These are phyloP conservation scores for Kodamaea ohmeri DNA, from an alignment of 1,139 yeast genomes.

Conservation along the genomic window DNA sequence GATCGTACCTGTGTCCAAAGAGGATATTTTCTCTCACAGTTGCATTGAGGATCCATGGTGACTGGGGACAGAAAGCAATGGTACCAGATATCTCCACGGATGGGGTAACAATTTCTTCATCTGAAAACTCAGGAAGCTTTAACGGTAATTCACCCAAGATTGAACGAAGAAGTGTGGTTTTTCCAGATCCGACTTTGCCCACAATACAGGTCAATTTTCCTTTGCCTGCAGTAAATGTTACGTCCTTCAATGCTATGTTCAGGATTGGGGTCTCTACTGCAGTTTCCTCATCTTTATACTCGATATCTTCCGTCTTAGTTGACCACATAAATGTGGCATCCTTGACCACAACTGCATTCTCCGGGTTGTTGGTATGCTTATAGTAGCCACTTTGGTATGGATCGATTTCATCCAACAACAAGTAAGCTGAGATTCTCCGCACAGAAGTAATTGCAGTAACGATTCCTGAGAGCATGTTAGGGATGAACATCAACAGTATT, in stretches of 20 bases:
- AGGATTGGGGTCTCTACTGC: background rate
- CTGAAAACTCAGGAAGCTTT: background rate
- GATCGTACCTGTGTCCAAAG: slow-evolving; percentile 22
- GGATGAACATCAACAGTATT: slow-evolving; percentile 35
- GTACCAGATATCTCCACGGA: slow-evolving; percentile 21
- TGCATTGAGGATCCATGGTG: slow-evolving; percentile 24
- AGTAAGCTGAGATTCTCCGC: slow-evolving; percentile 32
- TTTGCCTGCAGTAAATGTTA: slow-evolving; percentile 22
- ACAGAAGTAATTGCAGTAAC: slow-evolving; percentile 34
- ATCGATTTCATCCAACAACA: slow-evolving; percentile 34
- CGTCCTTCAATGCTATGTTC: slow-evolving; percentile 19
- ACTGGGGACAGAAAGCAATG: slow-evolving; percentile 27
- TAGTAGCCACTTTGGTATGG: slow-evolving; percentile 15
- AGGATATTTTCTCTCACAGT: slow-evolving; percentile 23
- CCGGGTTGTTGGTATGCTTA: slow-evolving; percentile 11
- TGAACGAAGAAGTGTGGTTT: slow-evolving; percentile 24
- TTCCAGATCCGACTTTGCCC: slow-evolving; percentile 31
- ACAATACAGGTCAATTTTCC: slow-evolving; percentile 29
- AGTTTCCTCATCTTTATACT: slow-evolving; percentile 1
- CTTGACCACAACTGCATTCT: slow-evolving; percentile 10
- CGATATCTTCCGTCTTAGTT: slow-evolving; percentile 18
- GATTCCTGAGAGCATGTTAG: slow-evolving; percentile 27
- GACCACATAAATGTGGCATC: slow-evolving; percentile 17
- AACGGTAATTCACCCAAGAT: slow-evolving; percentile 25
- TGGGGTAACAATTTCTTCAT: slow-evolving; percentile 1